phyloP scores from a whole-genome alignment of 164 flowering plant species.

The Sedum album region DNA sequence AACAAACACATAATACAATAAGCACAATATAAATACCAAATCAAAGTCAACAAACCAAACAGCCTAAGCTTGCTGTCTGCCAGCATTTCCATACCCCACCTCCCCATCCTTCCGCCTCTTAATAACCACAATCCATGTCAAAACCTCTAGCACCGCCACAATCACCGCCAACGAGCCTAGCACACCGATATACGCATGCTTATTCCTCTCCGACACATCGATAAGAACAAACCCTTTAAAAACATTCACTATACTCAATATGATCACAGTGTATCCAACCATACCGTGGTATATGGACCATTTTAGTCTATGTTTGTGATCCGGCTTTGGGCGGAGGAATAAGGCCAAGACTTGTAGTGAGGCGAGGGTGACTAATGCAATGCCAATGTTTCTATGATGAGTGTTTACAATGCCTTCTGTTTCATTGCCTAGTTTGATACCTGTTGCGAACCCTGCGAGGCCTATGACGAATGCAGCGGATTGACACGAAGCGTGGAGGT shows the following conservation, averaged over 20 bases:
- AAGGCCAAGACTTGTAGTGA: constrained; percentile 81
- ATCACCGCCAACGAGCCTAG: constrained; percentile 38
- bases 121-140: constrained; percentile 60
- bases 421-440: constrained; percentile 67
- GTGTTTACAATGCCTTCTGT: constrained; percentile 35
- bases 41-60: constrained; percentile 1
- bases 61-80: constrained; percentile 1
- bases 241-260: constrained; percentile 66
- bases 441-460: constrained; percentile 84
- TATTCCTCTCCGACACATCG: constrained; percentile 46
- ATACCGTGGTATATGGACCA: constrained; percentile 83
- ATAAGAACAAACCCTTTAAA: constrained; percentile 62
- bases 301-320: constrained; percentile 53
- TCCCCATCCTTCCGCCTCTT: constrained; percentile 35
- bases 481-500: constrained; percentile 66
- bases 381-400: constrained; percentile 61
- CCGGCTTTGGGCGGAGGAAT: constrained; percentile 74
- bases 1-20: neutral
- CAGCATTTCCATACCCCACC: neutral
- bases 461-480: constrained; percentile 63
- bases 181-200: constrained; percentile 30
- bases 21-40: neutral
- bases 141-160: constrained; percentile 38
- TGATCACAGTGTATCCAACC: constrained; percentile 53
- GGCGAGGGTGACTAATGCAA: constrained; percentile 58